Percentiles rank a stretch among this genome's conserved stretches.
phyloP scores from a whole-genome alignment of 805 yeast genomes.

The Saturnispora bothae region DNA sequence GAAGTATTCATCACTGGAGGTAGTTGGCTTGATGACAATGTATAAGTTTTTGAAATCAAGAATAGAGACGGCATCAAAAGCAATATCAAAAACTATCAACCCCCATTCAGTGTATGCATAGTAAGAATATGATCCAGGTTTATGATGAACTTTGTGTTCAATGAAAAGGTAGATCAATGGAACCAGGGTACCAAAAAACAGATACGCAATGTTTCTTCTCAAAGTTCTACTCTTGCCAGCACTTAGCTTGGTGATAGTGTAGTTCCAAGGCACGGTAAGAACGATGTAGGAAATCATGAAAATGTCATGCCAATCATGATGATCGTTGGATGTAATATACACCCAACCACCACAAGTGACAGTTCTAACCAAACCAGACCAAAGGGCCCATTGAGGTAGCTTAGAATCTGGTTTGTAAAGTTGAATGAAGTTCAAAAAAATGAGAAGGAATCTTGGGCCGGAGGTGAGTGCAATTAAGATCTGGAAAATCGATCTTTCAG shows the following conservation, averaged over 20 bases:
- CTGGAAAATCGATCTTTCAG: slow-evolving; percentile 90
- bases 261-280: slow-evolving; percentile 86
- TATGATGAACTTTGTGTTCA: slow-evolving; percentile 80
- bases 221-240: slow-evolving; percentile 35
- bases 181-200: slow-evolving; percentile 62
- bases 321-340: slow-evolving; percentile 92
- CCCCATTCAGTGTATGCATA: slow-evolving; percentile 96
- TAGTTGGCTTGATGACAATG: slow-evolving; percentile 30
- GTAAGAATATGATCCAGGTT: slow-evolving; percentile 90
- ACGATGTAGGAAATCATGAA: slow-evolving; percentile 89
- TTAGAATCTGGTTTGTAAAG: slow-evolving; percentile 29
- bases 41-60: slow-evolving; percentile 59
- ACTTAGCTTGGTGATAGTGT: slow-evolving; percentile 43
- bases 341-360: slow-evolving; percentile 99
- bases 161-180: slow-evolving; percentile 85
- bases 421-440: slow-evolving; percentile 43
- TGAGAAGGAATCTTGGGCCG: slow-evolving; percentile 74
- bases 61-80: slow-evolving; percentile 73
- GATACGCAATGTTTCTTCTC: slow-evolving; percentile 40
- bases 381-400: slow-evolving; percentile 33
- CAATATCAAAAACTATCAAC: slow-evolving; percentile 70
- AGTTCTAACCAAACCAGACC: slow-evolving; percentile 76
- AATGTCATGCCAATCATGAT: slow-evolving; percentile 91
- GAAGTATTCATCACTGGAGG: slow-evolving; percentile 17
- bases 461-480: slow-evolving; percentile 84